A percentile compares a stretch with the other conserved stretches of the same genome.
These are phyloP conservation scores for Pichia paraexigua DNA, from an alignment of 805 yeast genomes.

Conservation along the genomic window DNA sequence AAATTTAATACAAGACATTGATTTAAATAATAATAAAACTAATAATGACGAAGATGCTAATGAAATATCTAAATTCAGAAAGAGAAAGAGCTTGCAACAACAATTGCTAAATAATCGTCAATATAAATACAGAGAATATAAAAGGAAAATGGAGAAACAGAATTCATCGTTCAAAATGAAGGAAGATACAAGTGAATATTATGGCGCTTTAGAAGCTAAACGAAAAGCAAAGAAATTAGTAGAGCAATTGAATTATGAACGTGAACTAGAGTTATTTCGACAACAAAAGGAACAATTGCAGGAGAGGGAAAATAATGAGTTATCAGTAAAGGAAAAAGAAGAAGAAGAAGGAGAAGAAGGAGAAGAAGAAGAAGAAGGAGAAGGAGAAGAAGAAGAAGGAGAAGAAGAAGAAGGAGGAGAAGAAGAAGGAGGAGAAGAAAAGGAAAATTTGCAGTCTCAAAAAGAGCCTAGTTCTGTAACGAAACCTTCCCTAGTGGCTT, in stretches of 20 bases:
- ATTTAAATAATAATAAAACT: background rate
- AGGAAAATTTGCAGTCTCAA: constrained; percentile 5
- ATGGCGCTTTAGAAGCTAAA: constrained; percentile 22
- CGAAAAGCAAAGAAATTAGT: constrained; percentile 15
- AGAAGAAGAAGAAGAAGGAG: too few species aligned
- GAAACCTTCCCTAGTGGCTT: background rate
- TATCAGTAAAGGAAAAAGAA: too few species aligned
- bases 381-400: too few species aligned
- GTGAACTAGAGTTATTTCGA: background rate
- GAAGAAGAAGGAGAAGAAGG: constrained; percentile 1
- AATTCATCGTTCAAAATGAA: constrained; percentile 37
- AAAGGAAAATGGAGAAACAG: constrained; percentile 28
- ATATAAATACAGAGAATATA: constrained; percentile 20
- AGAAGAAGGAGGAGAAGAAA: background rate
- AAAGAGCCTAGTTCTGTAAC: background rate
- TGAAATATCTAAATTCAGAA: background rate
- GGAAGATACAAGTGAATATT: constrained; percentile 31
- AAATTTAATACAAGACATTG: background rate
- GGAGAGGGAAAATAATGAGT: background rate
- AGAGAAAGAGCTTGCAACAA: constrained; percentile 34
- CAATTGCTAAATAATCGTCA: constrained; percentile 34
- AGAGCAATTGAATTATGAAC: background rate
- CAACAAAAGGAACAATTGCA: background rate
- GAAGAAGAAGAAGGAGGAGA: constrained; percentile 2
- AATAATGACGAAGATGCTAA: background rate